These are phyloP conservation scores for Albugo laibachii DNA, from an alignment of 352 stramenopile genomes.

Conservation along the genomic window DNA sequence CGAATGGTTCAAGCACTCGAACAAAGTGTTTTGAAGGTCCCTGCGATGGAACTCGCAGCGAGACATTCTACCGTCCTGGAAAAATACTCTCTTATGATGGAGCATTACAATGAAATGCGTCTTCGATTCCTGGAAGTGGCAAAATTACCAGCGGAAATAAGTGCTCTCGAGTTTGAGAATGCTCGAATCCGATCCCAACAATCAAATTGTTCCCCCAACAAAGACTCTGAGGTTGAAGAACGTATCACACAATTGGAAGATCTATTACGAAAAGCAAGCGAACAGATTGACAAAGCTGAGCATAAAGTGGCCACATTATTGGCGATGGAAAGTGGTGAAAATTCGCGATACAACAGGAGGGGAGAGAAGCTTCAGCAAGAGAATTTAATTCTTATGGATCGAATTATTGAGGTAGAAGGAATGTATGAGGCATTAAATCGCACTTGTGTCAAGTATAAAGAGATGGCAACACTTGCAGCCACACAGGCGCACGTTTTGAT, in stretches of 20 bases:
- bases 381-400: slow-evolving; percentile 36
- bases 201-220: no score
- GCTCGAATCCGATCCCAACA: no score
- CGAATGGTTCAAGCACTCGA: slow-evolving; percentile 37
- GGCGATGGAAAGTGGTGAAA: neutral
- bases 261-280: slow-evolving; percentile 12
- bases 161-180: neutral
- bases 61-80: slow-evolving; percentile 13
- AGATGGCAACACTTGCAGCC: slow-evolving; percentile 36
- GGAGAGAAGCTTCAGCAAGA: slow-evolving; percentile 22
- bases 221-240: neutral
- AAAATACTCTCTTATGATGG: slow-evolving; percentile 19
- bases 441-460: slow-evolving; percentile 39
- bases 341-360: no score
- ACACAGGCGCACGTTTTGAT: slow-evolving; percentile 32
- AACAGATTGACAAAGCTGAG: slow-evolving; percentile 20
- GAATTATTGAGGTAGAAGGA: slow-evolving; percentile 52
- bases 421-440: slow-evolving; percentile 41
- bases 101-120: slow-evolving; percentile 24
- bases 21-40: slow-evolving; percentile 30
- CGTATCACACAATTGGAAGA: slow-evolving; percentile 30
- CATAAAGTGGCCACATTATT: slow-evolving; percentile 16
- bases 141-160: slow-evolving; percentile 2
- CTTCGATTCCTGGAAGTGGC: slow-evolving; percentile 16
- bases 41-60: slow-evolving; percentile 21